Percentiles rank a stretch among this genome's conserved stretches.
These are phyloP conservation scores for Penicillium corylophilum DNA, from an alignment of 2,329 filamentous ascomycete species.

Conservation along the genomic window DNA sequence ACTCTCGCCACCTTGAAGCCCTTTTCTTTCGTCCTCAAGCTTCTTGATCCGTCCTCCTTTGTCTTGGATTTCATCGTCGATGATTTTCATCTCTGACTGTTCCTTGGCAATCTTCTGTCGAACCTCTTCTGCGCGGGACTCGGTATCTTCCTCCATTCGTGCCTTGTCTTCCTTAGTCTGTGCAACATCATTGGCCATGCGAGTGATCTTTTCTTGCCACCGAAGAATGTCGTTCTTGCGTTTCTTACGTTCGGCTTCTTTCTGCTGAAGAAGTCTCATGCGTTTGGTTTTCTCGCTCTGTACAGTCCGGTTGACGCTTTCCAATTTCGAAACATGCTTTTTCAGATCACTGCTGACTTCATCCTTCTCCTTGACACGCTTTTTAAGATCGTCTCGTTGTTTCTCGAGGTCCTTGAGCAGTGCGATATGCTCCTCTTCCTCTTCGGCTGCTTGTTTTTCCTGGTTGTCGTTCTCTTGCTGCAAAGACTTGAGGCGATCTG, in stretches of 20 bases:
- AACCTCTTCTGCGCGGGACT: conserved; percentile 42
- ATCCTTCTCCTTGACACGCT: conserved; percentile 82
- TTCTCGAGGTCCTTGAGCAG: conserved; percentile 67
- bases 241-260: conserved; percentile 60
- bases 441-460: conserved; percentile 63
- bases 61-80: conserved; percentile 63
- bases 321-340: conserved; percentile 74
- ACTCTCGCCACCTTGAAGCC: conserved; percentile 47
- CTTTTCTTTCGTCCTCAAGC: conserved; percentile 59
- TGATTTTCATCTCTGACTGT: conserved; percentile 51
- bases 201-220: conserved; percentile 56
- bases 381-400: conserved; percentile 76
- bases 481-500: conserved; percentile 74
- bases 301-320: conserved; percentile 76
- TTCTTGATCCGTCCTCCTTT: conserved; percentile 61
- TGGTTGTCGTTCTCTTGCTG: conserved; percentile 81
- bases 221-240: conserved; percentile 59
- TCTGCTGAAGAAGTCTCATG: conserved; percentile 63
- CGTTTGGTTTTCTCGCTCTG: conserved; percentile 77
- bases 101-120: conserved; percentile 47
- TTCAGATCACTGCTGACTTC: conserved; percentile 82
- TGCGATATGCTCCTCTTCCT: conserved; percentile 69
- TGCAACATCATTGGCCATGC: conserved; percentile 52
- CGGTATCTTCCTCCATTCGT: conserved; percentile 41
- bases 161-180: conserved; percentile 45